Percentiles rank a stretch among this genome's conserved stretches.
phyloP scores from a whole-genome alignment of 345 rosid genomes.

The Litchi chinensis region DNA sequence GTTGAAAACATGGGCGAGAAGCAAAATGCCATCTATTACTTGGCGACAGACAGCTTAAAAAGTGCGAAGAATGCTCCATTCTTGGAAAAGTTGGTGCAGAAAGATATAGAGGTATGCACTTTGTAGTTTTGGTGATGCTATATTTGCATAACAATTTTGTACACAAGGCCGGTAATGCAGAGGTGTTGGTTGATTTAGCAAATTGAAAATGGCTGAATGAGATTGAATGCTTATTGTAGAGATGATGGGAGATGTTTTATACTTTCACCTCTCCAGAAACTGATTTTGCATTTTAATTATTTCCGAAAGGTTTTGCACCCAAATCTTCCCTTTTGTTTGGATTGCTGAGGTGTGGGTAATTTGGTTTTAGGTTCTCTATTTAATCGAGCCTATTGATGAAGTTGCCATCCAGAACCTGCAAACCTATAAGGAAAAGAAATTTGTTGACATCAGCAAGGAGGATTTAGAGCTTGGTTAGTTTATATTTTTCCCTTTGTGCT shows the following conservation, averaged over 20 bases:
- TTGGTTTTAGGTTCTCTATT: constrained; percentile 70
- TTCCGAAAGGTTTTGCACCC: too few relatives aligned
- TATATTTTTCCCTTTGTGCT: background rate
- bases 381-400: constrained; percentile 96
- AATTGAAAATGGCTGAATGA: background rate
- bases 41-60: constrained; percentile 90
- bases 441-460: constrained; percentile 98
- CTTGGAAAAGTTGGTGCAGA: constrained; percentile 92
- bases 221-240: background rate
- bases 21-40: constrained; percentile 91
- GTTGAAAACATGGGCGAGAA: constrained; percentile 94
- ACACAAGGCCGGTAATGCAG: background rate
- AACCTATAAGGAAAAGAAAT: constrained; percentile 96
- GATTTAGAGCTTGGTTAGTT: constrained; percentile 89
- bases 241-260: background rate
- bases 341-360: constrained; percentile 19
- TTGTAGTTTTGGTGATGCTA: background rate
- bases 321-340: background rate
- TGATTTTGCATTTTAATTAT: too few relatives aligned
- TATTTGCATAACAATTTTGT: background rate
- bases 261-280: background rate
- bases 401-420: constrained; percentile 96
- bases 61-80: constrained; percentile 96
- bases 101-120: constrained; percentile 75
- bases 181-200: background rate